Conservation (phyloP, 2,329 filamentous ascomycete species). For the Mycocentrospora acerina region DNA sequence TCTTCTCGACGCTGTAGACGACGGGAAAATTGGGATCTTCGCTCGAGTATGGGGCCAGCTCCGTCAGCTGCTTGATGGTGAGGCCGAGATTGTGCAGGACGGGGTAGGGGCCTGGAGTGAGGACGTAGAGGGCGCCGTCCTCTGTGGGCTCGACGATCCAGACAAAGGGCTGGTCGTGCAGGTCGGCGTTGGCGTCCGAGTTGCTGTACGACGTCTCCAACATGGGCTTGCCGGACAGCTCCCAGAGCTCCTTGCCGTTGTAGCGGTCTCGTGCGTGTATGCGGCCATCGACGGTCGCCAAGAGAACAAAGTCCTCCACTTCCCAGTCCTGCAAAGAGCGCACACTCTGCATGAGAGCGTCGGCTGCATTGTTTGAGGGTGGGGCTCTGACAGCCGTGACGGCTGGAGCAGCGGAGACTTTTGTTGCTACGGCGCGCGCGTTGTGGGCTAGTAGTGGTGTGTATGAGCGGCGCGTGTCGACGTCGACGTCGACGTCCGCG, state of each 20-base stretch:
- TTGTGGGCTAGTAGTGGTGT: slow-evolving; percentile 50
- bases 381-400: slow-evolving; percentile 88
- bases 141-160: slow-evolving; percentile 94
- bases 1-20: slow-evolving; percentile 89
- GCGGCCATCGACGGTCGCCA: slow-evolving; percentile 99
- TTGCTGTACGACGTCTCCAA: slow-evolving; percentile 82
- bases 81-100: slow-evolving; percentile 67
- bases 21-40: slow-evolving; percentile 67
- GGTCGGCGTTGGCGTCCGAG: slow-evolving; percentile 36
- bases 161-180: slow-evolving; percentile 76
- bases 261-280: slow-evolving; percentile 88
- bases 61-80: slow-evolving; percentile 85
- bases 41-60: slow-evolving; percentile 74
- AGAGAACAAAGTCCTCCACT: slow-evolving; percentile 99
- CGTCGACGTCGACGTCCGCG: slow-evolving; percentile 18
- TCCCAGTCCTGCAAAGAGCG: slow-evolving; percentile 99
- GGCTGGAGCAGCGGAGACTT: slow-evolving; percentile 75
- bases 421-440: slow-evolving; percentile 96
- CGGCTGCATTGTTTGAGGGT: slow-evolving; percentile 61
- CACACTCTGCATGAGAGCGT: slow-evolving; percentile 67
- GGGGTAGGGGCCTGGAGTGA: slow-evolving; percentile 65
- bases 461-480: slow-evolving; percentile 24
- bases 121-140: slow-evolving; percentile 84
- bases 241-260: slow-evolving; percentile 83
- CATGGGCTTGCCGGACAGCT: slow-evolving; percentile 82